Base-by-base conservation (phyloP, 2,329 filamentous ascomycete genomes). In the Trichoderma afroharzianum region DNA sequence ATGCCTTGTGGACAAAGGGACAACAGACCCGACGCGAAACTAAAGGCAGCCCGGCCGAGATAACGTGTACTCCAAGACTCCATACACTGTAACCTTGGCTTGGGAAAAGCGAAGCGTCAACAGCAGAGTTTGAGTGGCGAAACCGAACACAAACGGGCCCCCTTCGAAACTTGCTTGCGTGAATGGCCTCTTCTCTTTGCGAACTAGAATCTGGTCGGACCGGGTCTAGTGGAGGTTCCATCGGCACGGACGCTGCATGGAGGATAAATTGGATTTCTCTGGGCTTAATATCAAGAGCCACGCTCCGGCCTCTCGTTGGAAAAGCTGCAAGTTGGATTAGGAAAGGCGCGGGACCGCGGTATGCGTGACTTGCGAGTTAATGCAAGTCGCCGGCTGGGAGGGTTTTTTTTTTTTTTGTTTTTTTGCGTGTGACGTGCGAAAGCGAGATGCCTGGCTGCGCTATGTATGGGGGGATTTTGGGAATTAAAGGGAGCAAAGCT, bases 241-340 rank as follows among this genome's bases (percentile, higher is more conserved):
- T 59, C 50, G 53, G 64, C 33, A 30, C 28, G 63, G 55, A 58
- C 36, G 55, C 26, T 50, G 55, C 53, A 68, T 32, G 66, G 58
- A 68, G 66, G 66, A 68, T 68, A 50, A 68, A 68, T 61, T 59
- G 28, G 32, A 67, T 57, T 39, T 26, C 63, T 36, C 55, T 59
- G 33, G 53, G 55, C 26, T 50, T 33, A 43, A 68, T 68, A 68
- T 68, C 36, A 50, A 43, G 66, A 68, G 69, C 64, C 69, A 71
- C 69, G 69, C 69, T 71, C 47, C 32, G 58, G 53, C 12, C 53
- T 39, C 53, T 50, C 53, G 69, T 71, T 71, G 69, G 69, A 71
- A 62, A 62, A 57, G 24, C 47, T 18, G 26, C 0, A 15, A 8
- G 24, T 58, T 53, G 12, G 62, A 69, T 28, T 47, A 53, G 67